Base-by-base conservation (phyloP, 495 filamentous ascomycete species). In the Neurospora sp. region DNA sequence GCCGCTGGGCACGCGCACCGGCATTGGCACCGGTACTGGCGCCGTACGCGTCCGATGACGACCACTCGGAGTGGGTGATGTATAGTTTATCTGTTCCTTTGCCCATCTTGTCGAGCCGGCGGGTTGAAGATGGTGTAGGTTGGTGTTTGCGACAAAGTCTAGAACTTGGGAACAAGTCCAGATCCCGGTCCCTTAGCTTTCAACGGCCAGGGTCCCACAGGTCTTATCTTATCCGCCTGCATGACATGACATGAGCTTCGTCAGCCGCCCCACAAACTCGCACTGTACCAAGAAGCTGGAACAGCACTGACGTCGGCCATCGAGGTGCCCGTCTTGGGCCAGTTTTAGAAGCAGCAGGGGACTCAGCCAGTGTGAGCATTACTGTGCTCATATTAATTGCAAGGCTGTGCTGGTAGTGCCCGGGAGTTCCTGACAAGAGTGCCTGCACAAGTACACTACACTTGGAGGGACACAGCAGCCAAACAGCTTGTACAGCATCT, bases 41-140 rank as follows among this genome's bases (percentile, higher is more conserved):
- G 35, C 91, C 90, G 83, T 90, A 96, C 70, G 92, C 91, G 81
- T 97, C 93, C 41, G 90, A 89, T 14, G 93, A 96, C n/a, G 93
- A 90, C 94, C 94, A 98, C 85, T 98, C 94, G 71, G 91, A 93
- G 80, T 98, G 94, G 46, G 95, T 97, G 79, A 98, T 97, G 81
- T 96, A 95, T 74, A 94, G 87, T 80, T 94, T 94, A 80, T 91
- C 88, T 39, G 89, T 90, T 70, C 86, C 85, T 83, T 85, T 86
- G 20, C 83, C 83, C 84, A 86, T 86, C 71, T 46, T 75, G 69
- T 59, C 71, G 74, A 38, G 70, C 48, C 66, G 44, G 31, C 16
- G 2, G n/a, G 20, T 40, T 4, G 46, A 46, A 46, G 42, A 46
- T 46, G 46, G 9, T 46, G 42, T 10, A 18, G 5, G 44, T 10